phyloP scores from a whole-genome alignment of 2,329 filamentous ascomycete genomes.

The Coniochaeta sp. region DNA sequence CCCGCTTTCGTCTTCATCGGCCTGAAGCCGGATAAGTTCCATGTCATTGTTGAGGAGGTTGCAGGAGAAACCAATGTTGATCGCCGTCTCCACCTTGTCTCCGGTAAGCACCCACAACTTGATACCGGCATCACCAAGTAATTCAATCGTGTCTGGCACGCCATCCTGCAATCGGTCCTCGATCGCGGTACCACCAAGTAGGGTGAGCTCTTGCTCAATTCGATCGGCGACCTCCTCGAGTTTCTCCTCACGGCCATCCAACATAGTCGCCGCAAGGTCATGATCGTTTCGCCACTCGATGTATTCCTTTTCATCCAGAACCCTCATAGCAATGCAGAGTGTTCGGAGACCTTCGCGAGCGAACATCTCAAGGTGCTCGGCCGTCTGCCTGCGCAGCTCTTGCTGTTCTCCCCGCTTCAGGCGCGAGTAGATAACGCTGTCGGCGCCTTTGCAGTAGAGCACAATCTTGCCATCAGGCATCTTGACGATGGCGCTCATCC shows the following conservation, averaged over 20 bases:
- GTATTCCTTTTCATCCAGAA: conserved; percentile 78
- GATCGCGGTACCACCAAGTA: conserved; percentile 91
- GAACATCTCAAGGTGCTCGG: conserved; percentile 94
- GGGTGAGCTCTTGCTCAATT: conserved; percentile 82
- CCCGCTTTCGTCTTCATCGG: conserved; percentile 62
- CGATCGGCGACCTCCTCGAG: conserved; percentile 81
- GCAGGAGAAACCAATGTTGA: conserved; percentile 99
- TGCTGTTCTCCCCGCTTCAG: conserved; percentile 78
- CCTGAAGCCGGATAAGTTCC: conserved; percentile 87
- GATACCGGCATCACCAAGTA: conserved; percentile 88
- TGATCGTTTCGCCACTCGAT: conserved; percentile 77
- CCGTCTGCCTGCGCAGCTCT: conserved; percentile 74
- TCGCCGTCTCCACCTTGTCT: conserved; percentile 97
- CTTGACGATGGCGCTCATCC: conserved; percentile 94
- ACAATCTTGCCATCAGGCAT: conserved; percentile 90
- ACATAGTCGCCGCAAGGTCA: conserved; percentile 74
- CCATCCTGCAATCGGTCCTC: conserved; percentile 96
- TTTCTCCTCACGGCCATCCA: conserved; percentile 86
- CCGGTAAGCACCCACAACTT: conserved; percentile 98
- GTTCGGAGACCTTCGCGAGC: conserved; percentile 91
- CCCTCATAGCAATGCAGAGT: conserved; percentile 81
- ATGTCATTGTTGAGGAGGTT: conserved; percentile 96
- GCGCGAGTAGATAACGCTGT: conserved; percentile 93
- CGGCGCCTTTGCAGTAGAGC: conserved; percentile 94
- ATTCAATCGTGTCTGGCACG: conserved; percentile 88